Evolutionary conservation across 2,329 filamentous ascomycete species (phyloP).

Genomic region (Ophidiomyces ophidiicola): DNA sequence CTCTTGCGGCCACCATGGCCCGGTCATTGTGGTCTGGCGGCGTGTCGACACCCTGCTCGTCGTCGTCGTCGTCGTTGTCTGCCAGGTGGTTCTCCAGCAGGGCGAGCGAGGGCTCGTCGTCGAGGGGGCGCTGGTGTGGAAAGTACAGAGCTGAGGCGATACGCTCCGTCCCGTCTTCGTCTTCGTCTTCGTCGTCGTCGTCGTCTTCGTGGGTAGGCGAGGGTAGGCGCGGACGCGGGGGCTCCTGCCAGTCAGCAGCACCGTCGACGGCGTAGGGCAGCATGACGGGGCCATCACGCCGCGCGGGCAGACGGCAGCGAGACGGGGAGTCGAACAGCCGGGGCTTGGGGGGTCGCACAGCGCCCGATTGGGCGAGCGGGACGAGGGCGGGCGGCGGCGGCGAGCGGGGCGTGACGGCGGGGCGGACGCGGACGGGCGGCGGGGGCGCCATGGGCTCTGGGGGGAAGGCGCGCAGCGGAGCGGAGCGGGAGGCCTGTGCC

Average conservation of each 20-base stretch:
- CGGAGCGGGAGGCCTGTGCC: no score
- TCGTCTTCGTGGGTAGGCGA: background rate
- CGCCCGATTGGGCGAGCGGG: background rate
- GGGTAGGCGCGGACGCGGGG: no score
- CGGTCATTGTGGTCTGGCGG: slow-evolving; percentile 12
- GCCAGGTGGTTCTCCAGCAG: slow-evolving; percentile 1
- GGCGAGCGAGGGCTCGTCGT: slow-evolving; percentile 22
- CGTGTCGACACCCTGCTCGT: no score
- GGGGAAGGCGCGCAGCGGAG: background rate
- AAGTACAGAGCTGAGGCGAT: slow-evolving; percentile 55
- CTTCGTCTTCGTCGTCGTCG: slow-evolving; percentile 23
- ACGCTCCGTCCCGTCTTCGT: slow-evolving; percentile 48
- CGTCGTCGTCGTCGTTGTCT: background rate
- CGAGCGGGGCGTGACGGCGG: slow-evolving; percentile 4
- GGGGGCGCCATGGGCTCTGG: background rate
- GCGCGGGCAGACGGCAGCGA: background rate
- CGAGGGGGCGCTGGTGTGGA: slow-evolving; percentile 44
- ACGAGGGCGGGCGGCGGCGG: background rate
- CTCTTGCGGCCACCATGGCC: slow-evolving; percentile 9
- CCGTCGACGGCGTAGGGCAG: slow-evolving; percentile 1
- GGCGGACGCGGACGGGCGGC: slow-evolving; percentile 4
- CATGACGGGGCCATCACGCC: background rate
- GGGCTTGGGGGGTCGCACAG: slow-evolving; percentile 3
- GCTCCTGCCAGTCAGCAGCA: background rate
- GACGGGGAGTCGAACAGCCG: slow-evolving; percentile 3